Base-by-base conservation (phyloP, 306 rosid species). In the Trifolium dubium region DNA sequence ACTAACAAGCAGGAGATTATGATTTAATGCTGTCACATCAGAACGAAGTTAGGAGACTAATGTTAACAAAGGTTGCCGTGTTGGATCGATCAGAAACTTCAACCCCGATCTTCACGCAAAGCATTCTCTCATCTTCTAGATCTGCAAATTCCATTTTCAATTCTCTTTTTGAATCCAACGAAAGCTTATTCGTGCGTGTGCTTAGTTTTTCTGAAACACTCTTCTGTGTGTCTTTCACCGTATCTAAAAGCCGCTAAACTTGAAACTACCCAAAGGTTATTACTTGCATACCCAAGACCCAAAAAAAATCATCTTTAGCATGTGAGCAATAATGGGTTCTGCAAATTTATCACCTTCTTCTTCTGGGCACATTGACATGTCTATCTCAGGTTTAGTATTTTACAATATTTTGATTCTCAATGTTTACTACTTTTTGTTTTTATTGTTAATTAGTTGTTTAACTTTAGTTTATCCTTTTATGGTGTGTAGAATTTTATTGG, bases 371-470 rank as follows among this genome's bases (percentile, higher is more conserved):
- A 13, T 73, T 50, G 54, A 80, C 41, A 64, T 73, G 65, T 56
- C 85, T 40, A 77, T 77, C 73, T 58, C 87, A 46, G 87, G 87
- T 55, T 55, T 58, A 73, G 76, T 77, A 10, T 15, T 80, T 63
- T 67, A 50, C 31, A 69, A 8, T 23, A 3, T 23, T 59, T 40
- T n/a, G 11, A 49, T n/a, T 18, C 29, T 46, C 13, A 10, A 5
- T 46, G 6, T 53, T 18, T n/a, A 37, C 0, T 37, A 37, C 9
- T 51, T 15, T 8, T 61, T 61, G 6, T 70, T 61, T 61, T 19
- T 60, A 23, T 23, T 23, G 23, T 23, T 23, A 23, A 23, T 23
- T 23, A 23, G 23, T 23, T 23, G 23, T n/a, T n/a, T n/a, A 23
- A 23, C 51, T 55, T 79, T 77, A 37, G 37, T 37, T 44, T 13